Evolutionary conservation across 495 filamentous ascomycete genomes (phyloP).

Genomic region (Cryomyces antarcticus): DNA sequence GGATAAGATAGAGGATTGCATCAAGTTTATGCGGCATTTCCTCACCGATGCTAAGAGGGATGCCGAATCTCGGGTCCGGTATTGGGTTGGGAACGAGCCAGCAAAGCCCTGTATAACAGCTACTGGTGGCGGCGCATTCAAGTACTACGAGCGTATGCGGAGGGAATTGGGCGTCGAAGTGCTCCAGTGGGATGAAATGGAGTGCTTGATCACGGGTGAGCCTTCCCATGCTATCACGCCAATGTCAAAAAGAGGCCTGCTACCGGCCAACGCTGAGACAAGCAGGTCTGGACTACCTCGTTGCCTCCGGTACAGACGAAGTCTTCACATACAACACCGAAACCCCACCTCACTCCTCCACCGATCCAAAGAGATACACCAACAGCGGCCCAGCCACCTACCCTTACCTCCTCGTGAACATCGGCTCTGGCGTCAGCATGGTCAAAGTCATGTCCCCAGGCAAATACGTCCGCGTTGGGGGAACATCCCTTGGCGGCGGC

Average conservation of each 20-base stretch:
- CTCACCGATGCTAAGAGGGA: slow-evolving; percentile 37
- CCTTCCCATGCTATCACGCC: neutral
- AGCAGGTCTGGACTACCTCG: slow-evolving; percentile 92
- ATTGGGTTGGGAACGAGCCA: slow-evolving; percentile 4
- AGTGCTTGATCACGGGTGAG: slow-evolving; percentile 84
- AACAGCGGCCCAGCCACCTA: slow-evolving; percentile 58
- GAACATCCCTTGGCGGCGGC: slow-evolving; percentile 83
- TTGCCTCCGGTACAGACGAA: slow-evolving; percentile 87
- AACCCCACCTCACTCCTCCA: slow-evolving; percentile 30
- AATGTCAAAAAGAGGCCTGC: neutral
- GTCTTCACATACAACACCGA: slow-evolving; percentile 60
- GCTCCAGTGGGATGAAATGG: slow-evolving; percentile 90
- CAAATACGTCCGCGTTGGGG: slow-evolving; percentile 73
- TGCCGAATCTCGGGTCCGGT: too few species aligned
- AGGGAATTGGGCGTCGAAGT: slow-evolving; percentile 69
- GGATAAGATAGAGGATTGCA: slow-evolving; percentile 72
- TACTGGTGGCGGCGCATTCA: slow-evolving; percentile 86
- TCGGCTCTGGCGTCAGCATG: slow-evolving; percentile 97
- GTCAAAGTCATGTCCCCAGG: slow-evolving; percentile 86
- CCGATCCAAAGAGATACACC: slow-evolving; percentile 68
- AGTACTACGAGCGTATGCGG: slow-evolving; percentile 80
- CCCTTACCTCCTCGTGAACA: slow-evolving; percentile 94
- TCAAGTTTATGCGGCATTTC: slow-evolving; percentile 68
- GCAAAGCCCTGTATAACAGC: slow-evolving; percentile 73
- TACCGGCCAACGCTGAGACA: neutral